Base-by-base conservation (phyloP, 495 filamentous ascomycete genomes). In the Xeromyces bisporus region DNA sequence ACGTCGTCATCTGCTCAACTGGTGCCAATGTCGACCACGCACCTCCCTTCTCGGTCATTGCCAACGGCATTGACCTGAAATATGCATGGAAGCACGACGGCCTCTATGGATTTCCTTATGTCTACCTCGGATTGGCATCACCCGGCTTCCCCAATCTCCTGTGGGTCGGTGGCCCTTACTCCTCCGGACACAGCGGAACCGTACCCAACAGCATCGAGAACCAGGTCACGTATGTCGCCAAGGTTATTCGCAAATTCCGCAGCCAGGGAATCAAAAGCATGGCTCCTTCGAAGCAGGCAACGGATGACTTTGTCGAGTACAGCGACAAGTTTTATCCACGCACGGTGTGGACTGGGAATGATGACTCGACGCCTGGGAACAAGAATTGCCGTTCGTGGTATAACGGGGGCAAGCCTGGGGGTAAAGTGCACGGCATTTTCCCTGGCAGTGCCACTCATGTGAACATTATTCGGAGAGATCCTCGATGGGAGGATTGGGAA, bases 401-500 rank as follows among this genome's bases (percentile, higher is more conserved):
- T 42, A 79, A 80, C 25, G 60, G 73, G 29, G 73, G 72, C 0
- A 43, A 55, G 7, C 66, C 71, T 0, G 70, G 69, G 0, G 60
- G 56, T 2, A 44, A 51, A 2, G 66, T 80, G 14, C 67, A 71
- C 35, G 77, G 71, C 0, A 40, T 78, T 11, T 83, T 76, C 61
- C 77, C 77, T 0, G 75, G 73, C 0, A 72, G 65, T 47, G 67
- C 71, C 3, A 50, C 68, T 1, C 67, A 72, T 39, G 47, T 65
- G 15, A 71, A 69, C 7, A 61, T 63, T 13, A 56, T 73, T 15
- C 53, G 68, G 3, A 47, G 66, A 14, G 65, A 75, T 28, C 74
- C 74, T 1, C 53, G 77, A 9, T 80, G 74, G 73, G 76, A 82
- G 50, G 76, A 82, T 43, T 80, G 59, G 55, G 75, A 80, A 34